Conservation (phyloP, 768 basidiomycete genomes). For the Chalciporus piperatus region DNA sequence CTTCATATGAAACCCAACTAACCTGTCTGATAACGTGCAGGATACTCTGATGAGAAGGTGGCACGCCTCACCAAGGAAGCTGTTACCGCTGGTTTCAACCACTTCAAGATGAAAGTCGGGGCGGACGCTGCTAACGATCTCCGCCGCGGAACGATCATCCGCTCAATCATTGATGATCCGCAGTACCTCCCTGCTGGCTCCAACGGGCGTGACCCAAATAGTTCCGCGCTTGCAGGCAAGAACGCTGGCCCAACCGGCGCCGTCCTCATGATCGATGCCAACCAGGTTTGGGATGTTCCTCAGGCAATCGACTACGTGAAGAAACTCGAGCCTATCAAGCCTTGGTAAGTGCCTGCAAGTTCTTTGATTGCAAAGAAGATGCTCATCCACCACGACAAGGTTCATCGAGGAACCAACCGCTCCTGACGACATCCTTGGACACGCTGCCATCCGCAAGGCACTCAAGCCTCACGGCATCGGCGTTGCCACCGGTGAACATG, state of each 20-base stretch:
- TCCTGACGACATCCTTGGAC: constrained; percentile 90
- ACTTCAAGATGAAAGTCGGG: constrained; percentile 99
- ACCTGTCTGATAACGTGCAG: constrained; percentile 30
- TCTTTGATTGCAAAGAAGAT: background rate
- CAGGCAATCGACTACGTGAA: constrained; percentile 92
- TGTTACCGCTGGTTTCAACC: constrained; percentile 86
- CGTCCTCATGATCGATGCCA: constrained; percentile 96
- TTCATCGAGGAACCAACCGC: constrained; percentile 98
- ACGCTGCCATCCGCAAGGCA: constrained; percentile 79
- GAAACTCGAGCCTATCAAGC: constrained; percentile 73
- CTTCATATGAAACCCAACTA: constrained; percentile 1
- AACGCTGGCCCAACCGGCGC: constrained; percentile 93
- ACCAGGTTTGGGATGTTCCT: constrained; percentile 94
- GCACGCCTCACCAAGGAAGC: constrained; percentile 83
- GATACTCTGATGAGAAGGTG: constrained; percentile 93
- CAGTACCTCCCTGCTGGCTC: constrained; percentile 65
- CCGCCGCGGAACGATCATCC: constrained; percentile 83
- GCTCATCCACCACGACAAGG: constrained; percentile 39
- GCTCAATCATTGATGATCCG: constrained; percentile 94
- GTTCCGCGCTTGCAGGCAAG: constrained; percentile 72
- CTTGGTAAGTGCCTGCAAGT: constrained; percentile 55
- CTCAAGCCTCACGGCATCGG: constrained; percentile 83
- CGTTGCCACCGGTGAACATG: constrained; percentile 96
- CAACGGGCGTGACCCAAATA: constrained; percentile 56
- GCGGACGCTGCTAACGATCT: constrained; percentile 78